Conservation (phyloP, 2,329 filamentous ascomycete species). For the Penicillium italicum region DNA sequence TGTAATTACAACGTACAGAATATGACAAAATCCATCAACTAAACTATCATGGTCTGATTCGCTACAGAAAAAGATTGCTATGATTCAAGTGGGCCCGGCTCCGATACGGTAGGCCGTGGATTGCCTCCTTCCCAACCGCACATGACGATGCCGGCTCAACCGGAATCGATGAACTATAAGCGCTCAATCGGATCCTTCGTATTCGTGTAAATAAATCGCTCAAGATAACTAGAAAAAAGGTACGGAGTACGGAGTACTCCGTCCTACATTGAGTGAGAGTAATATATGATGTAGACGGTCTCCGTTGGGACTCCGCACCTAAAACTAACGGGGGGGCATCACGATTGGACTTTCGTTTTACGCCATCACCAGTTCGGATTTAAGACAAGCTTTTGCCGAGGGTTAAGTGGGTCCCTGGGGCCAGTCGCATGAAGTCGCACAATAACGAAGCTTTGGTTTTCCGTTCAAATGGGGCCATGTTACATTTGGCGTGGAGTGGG, state of each 20-base stretch:
- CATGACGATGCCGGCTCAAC: neutral
- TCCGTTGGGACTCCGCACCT: neutral
- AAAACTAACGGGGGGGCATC: neutral
- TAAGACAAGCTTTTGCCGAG: neutral
- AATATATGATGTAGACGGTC: neutral
- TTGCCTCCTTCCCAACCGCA: neutral
- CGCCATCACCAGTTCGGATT: neutral
- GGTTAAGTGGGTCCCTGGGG: neutral
- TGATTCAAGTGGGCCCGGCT: neutral
- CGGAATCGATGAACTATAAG: neutral
- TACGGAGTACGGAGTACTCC: too few relatives aligned
- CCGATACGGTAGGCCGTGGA: neutral
- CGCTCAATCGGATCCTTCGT: neutral
- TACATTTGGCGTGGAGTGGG: neutral
- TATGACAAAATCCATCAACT: neutral
- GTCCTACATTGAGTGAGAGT: neutral
- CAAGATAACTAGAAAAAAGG: neutral
- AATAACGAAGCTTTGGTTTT: neutral
- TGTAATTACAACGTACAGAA: neutral
- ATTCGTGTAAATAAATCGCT: neutral
- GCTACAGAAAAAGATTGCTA: neutral
- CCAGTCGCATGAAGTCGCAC: neutral
- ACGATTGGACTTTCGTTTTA: neutral
- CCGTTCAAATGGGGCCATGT: neutral
- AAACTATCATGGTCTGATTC: neutral